Evolutionary conservation across 495 filamentous ascomycete genomes (phyloP).

Genomic region (Xylaria telfairii): DNA sequence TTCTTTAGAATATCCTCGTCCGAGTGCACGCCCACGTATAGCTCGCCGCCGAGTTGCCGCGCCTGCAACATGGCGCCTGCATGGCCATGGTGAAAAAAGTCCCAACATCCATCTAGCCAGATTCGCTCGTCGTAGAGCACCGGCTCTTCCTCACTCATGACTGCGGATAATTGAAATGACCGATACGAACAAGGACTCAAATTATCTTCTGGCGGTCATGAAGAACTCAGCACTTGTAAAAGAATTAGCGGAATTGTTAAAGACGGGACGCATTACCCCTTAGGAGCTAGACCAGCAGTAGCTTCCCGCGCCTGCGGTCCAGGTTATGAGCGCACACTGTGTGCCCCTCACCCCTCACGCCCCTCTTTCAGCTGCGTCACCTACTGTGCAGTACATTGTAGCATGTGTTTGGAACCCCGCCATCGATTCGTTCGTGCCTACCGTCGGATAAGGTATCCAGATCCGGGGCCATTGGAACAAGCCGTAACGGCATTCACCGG

Average conservation of each 20-base stretch:
- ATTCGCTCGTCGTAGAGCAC: slow-evolving; percentile 71
- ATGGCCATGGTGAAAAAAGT: slow-evolving; percentile 98
- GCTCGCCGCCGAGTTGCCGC: slow-evolving; percentile 80
- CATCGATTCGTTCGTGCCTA: slow-evolving; percentile 18
- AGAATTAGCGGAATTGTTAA: background rate
- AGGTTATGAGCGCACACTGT: slow-evolving; percentile 11
- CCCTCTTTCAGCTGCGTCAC: slow-evolving; percentile 8
- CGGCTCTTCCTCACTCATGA: slow-evolving; percentile 38
- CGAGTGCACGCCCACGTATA: slow-evolving; percentile 90
- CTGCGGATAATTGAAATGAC: slow-evolving; percentile 2
- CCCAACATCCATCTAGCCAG: slow-evolving; percentile 98
- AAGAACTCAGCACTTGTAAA: background rate
- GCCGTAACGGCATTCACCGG: slow-evolving; percentile 6
- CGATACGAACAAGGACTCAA: background rate
- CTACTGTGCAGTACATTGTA: background rate
- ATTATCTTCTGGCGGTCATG: background rate
- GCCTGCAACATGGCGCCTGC: slow-evolving; percentile 97
- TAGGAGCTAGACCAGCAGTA: background rate
- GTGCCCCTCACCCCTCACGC: slow-evolving; percentile 5
- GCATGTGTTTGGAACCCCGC: slow-evolving; percentile 10
- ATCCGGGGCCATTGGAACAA: background rate
- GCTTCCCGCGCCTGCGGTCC: background rate
- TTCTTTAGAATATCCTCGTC: slow-evolving; percentile 94
- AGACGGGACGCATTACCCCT: background rate
- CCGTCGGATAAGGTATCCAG: background rate